Percentiles rank a stretch among this genome's conserved stretches.
Evolutionary conservation across 805 yeast species (phyloP).

Genomic region (Starmerella stellata): DNA sequence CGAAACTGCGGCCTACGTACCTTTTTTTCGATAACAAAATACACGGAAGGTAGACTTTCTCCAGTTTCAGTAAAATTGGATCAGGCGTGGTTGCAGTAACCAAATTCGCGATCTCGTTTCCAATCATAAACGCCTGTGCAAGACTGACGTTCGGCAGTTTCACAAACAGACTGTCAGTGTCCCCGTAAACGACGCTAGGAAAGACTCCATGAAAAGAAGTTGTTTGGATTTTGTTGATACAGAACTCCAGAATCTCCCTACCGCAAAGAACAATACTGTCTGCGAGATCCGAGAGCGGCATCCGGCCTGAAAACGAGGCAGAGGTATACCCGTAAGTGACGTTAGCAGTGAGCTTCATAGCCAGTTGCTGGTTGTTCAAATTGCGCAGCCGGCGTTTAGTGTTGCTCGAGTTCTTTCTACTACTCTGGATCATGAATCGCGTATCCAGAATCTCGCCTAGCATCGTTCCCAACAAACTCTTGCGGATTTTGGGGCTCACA

Average conservation of each 20-base stretch:
- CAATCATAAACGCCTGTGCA: conserved; percentile 60
- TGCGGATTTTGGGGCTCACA: conserved; percentile 45
- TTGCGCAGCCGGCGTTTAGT: conserved; percentile 27
- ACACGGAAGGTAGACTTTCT: conserved; percentile 81
- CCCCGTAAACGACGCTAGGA: conserved; percentile 91
- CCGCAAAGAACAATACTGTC: conserved; percentile 89
- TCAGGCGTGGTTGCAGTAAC: conserved; percentile 55
- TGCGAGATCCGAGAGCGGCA: conserved; percentile 93
- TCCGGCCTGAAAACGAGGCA: conserved; percentile 86
- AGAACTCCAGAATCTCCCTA: conserved; percentile 58
- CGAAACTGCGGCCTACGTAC: conserved; percentile 76
- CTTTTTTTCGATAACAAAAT: conserved; percentile 70
- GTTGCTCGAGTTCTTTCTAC: conserved; percentile 28
- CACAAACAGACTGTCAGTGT: conserved; percentile 85
- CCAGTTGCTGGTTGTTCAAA: conserved; percentile 63
- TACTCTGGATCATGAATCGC: conserved; percentile 53
- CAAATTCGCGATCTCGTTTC: conserved; percentile 45
- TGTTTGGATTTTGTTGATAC: conserved; percentile 49
- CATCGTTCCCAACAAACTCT: conserved; percentile 68
- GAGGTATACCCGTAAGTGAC: conserved; percentile 94
- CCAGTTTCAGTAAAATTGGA: conserved; percentile 73
- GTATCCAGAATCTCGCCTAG: conserved; percentile 64
- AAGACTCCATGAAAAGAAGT: conserved; percentile 21
- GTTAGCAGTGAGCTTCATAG: conserved; percentile 76
- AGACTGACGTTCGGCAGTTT: conserved; percentile 68